Evolutionary conservation across 768 basidiomycete species (phyloP).

Genomic region (Piloderma croceum): DNA sequence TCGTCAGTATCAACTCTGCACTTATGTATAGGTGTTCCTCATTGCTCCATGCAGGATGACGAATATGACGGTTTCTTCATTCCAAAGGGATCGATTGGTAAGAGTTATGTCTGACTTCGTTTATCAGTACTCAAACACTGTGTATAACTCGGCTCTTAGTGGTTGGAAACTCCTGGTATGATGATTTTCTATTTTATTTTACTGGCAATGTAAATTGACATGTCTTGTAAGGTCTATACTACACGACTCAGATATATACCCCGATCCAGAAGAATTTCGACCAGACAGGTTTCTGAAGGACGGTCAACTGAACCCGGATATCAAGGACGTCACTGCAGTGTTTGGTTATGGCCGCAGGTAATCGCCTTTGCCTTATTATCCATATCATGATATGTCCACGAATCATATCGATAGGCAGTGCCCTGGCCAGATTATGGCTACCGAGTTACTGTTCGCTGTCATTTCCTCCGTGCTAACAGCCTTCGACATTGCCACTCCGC

Average conservation of each 20-base stretch:
- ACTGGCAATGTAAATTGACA: no score
- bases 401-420: no score
- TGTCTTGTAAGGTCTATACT: constrained; percentile 34
- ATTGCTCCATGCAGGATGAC: no score
- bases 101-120: no score
- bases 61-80: no score
- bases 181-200: no score
- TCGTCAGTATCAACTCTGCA: not conserved
- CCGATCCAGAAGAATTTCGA: constrained; percentile 34
- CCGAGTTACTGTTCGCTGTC: constrained; percentile 15
- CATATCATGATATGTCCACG: no score
- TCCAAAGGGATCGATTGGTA: no score
- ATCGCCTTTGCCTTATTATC: not conserved
- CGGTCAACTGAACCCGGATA: constrained; percentile 14
- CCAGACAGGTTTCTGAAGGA: constrained; percentile 36
- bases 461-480: constrained; percentile 14
- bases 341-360: constrained; percentile 24
- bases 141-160: no score
- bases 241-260: constrained; percentile 32
- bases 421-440: constrained; percentile 19
- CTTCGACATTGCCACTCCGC: constrained; percentile 14
- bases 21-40: constrained; percentile 2
- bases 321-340: constrained; percentile 7
- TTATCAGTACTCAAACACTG: no score
- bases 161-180: no score